Base-by-base conservation (phyloP, 257 asterid species). In the Agastache rugosa region DNA sequence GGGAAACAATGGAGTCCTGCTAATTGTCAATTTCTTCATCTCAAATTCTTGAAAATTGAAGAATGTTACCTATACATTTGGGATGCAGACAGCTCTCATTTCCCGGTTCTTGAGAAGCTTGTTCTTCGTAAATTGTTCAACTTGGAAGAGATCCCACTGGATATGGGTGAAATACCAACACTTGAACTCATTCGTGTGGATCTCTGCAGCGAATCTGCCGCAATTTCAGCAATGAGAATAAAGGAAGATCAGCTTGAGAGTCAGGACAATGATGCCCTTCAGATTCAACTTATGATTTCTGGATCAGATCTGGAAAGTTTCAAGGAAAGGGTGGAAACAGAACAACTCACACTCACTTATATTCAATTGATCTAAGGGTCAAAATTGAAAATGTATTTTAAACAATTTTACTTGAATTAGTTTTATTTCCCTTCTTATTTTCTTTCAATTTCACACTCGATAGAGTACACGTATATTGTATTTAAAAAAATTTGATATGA, bases 41-140 rank as follows among this genome's bases (percentile, higher is more conserved):
- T 51, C 25, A 51, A 51, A 22, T 17, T 51, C 27, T 51, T 51
- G 12, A 2, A n/a, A 27, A 51, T 51, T 5, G 55, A 51, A 1
- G 0, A 7, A 16, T 51, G 58, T 51, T 0, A 17, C 3, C 4
- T 51, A n/a, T 0, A 17, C 5, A 1, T 0, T 2, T 51, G 58
- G 58, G 25, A 51, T n/a, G 56, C 25, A 50, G 11, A n/a, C 11
- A n/a, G 8, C 11, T 50, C 22, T 9, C 56, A 50, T 50, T 50
- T 50, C 23, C 23, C 56, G 3, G 23, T 50, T 50, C 25, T 50
- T 7, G 56, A 50, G 27, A 51, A 51, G 58, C 58, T 51, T 51
- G 2, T 51, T 51, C 58, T 51, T n/a, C 11, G 5, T n/a, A 0
- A 2, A 2, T 17, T 51, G 25, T 0, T 1, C 3, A 0, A 0